Conservation (phyloP, 306 rosid species). For the Vigna unguiculata region DNA sequence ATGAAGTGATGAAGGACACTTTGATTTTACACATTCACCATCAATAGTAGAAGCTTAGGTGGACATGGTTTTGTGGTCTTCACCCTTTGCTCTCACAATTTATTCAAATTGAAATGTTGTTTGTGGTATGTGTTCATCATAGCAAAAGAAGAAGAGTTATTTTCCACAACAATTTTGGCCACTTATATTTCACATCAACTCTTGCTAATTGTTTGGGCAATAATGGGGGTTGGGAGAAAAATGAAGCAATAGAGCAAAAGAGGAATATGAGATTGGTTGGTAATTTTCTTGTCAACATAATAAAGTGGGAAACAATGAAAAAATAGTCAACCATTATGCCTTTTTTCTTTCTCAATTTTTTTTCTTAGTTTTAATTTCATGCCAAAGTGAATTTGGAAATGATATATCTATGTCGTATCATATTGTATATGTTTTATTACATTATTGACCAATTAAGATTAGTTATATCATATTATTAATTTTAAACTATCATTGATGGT, state of each 20-base stretch:
- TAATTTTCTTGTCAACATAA: conserved; percentile 44
- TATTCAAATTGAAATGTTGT: background rate
- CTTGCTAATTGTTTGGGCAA: conserved; percentile 19
- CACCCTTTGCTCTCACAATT: background rate
- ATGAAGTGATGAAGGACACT: background rate
- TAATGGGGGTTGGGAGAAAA: background rate
- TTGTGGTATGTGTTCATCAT: background rate
- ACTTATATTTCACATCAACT: conserved; percentile 24
- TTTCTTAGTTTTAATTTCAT: conserved; percentile 24
- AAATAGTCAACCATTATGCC: conserved; percentile 53
- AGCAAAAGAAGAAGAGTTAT: background rate
- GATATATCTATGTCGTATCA: background rate
- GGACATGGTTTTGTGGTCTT: conserved; percentile 3
- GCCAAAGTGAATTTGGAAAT: conserved; percentile 9
- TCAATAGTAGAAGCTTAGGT: background rate
- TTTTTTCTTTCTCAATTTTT: conserved; percentile 26
- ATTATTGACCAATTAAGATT: background rate
- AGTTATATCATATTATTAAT: no score
- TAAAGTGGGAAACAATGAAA: conserved; percentile 58
- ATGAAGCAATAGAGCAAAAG: background rate
- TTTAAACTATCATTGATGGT: no score
- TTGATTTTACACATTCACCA: conserved; percentile 22
- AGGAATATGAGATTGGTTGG: conserved; percentile 41
- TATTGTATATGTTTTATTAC: no score
- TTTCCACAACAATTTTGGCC: background rate